Percentiles rank a stretch among this genome's conserved stretches.
Evolutionary conservation across 2,329 filamentous ascomycete genomes (phyloP).

Genomic region (Colletotrichum orchidophilum): DNA sequence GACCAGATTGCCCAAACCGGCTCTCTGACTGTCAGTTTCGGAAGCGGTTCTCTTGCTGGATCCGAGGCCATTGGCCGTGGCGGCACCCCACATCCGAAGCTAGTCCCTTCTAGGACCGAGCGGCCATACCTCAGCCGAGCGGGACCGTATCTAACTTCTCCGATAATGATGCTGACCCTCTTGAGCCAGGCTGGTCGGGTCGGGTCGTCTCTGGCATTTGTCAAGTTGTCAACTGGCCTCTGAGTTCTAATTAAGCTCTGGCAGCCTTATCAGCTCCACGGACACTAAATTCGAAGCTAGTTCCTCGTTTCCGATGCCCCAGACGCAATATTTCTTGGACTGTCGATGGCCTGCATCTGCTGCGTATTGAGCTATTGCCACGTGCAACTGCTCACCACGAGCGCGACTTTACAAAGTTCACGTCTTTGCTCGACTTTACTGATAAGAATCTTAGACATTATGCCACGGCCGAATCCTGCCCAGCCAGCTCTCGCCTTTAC

Average conservation of each 20-base stretch:
- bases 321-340: background rate
- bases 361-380: background rate
- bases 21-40: background rate
- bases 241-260: background rate
- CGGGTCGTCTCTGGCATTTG: background rate
- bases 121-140: background rate
- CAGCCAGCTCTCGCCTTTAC: conserved; percentile 8
- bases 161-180: background rate
- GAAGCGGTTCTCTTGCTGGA: background rate
- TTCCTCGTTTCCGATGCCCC: background rate
- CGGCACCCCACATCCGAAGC: background rate
- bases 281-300: background rate
- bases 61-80: background rate
- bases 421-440: background rate
- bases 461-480: background rate
- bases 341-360: background rate
- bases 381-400: no score
- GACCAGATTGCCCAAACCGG: background rate
- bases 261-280: background rate
- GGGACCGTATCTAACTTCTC: conserved; percentile 2
- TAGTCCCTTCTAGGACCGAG: conserved; percentile 10
- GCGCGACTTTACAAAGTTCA: background rate
- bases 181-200: background rate
- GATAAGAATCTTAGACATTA: background rate
- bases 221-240: background rate